phyloP scores from a whole-genome alignment of 2,329 filamentous ascomycete genomes.

The Blastomyces parvus region DNA sequence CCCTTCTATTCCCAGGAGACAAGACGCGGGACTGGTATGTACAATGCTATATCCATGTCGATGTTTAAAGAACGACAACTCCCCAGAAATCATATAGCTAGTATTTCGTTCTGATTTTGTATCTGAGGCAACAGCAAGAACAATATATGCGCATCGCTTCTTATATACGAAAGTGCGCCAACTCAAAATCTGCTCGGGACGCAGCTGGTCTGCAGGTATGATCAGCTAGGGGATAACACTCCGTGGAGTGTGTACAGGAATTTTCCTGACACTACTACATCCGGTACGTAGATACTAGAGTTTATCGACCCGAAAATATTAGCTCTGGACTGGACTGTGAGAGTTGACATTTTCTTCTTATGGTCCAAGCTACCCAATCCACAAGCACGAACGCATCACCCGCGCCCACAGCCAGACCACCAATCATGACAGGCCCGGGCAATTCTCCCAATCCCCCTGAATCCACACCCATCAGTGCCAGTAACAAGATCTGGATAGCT shows the following conservation, averaged over 20 bases:
- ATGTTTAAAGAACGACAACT: background rate
- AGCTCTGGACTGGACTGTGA: background rate
- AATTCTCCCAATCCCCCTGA: background rate
- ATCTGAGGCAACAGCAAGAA: background rate
- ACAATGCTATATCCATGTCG: background rate
- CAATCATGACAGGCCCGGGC: background rate
- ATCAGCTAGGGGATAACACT: background rate
- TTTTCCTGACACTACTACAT: background rate
- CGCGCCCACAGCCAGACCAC: background rate
- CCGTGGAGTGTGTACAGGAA: background rate
- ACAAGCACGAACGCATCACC: background rate
- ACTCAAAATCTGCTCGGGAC: conserved; percentile 3
- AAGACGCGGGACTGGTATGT: conserved; percentile 5
- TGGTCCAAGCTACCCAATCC: conserved; percentile 1
- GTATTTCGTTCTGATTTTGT: background rate
- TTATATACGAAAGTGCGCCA: conserved; percentile 4
- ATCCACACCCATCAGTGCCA: background rate
- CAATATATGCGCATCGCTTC: background rate
- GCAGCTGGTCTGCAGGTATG: conserved; percentile 3
- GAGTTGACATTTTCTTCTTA: background rate
- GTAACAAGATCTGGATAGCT: conserved; percentile 1
- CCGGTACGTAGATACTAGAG: background rate
- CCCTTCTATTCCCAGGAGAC: background rate
- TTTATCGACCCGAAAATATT: background rate
- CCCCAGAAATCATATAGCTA: background rate